These are phyloP conservation scores for Yamadazyma akitaensis DNA, from an alignment of 805 yeast species.

Conservation along the genomic window DNA sequence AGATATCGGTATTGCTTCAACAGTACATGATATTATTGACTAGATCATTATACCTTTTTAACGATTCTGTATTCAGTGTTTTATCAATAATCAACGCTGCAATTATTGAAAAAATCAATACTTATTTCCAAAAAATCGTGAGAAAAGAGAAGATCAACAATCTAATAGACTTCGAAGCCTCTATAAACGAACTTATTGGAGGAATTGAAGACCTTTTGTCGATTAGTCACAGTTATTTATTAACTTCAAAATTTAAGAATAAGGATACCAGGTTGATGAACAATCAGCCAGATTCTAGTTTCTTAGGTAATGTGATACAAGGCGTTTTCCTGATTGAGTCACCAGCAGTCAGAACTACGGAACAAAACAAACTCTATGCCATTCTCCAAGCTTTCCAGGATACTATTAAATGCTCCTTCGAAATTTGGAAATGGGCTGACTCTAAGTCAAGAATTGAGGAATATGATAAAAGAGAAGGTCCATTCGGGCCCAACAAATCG, in stretches of 20 bases:
- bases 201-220: constrained; percentile 68
- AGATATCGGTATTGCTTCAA: constrained; percentile 41
- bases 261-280: constrained; percentile 14
- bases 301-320: constrained; percentile 66
- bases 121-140: constrained; percentile 26
- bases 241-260: constrained; percentile 28
- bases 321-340: constrained; percentile 78
- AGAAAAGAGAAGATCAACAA: constrained; percentile 13
- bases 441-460: constrained; percentile 12
- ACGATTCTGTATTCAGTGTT: constrained; percentile 52
- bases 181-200: constrained; percentile 41
- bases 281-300: constrained; percentile 30
- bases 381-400: constrained; percentile 63
- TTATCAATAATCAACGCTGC: constrained; percentile 53
- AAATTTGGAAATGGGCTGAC: constrained; percentile 74
- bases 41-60: constrained; percentile 49
- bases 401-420: constrained; percentile 51
- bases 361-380: constrained; percentile 51
- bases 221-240: constrained; percentile 53
- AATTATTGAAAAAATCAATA: constrained; percentile 38
- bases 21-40: constrained; percentile 51
- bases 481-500: constrained; percentile 19
- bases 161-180: constrained; percentile 36
- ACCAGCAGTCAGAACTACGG: constrained; percentile 48
- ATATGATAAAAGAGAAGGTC: constrained; percentile 11